Evolutionary conservation across 2,329 filamentous ascomycete species (phyloP).

Genomic region (Verticillium klebahnii): DNA sequence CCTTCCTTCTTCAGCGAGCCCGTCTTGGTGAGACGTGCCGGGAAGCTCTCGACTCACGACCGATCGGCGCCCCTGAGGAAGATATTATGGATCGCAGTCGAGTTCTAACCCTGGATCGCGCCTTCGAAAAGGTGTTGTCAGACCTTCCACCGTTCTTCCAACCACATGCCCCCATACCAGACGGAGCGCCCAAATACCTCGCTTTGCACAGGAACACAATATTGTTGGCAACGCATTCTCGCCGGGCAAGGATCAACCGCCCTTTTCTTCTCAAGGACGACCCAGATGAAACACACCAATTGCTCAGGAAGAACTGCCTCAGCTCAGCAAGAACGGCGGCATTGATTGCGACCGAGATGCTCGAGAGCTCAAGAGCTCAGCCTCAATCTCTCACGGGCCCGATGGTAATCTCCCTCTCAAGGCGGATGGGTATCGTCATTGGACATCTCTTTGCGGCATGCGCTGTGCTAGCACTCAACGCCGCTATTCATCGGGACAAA

Average conservation of each 20-base stretch:
- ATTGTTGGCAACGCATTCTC: conserved; percentile 16
- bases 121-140: conserved; percentile 15
- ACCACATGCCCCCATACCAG: conserved; percentile 9
- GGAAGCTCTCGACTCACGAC: conserved; percentile 25
- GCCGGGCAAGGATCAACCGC: conserved; percentile 19
- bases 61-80: conserved; percentile 16
- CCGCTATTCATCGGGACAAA: conserved; percentile 4
- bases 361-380: conserved; percentile 9
- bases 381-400: neutral
- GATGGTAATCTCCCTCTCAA: neutral
- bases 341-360: conserved; percentile 12
- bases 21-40: conserved; percentile 31
- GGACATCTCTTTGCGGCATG: conserved; percentile 18
- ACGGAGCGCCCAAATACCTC: conserved; percentile 8
- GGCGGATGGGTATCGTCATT: conserved; percentile 16
- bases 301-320: conserved; percentile 14
- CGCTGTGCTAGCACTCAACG: conserved; percentile 15
- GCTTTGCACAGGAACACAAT: conserved; percentile 16
- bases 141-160: conserved; percentile 15
- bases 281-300: conserved; percentile 2
- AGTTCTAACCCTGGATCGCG: conserved; percentile 25
- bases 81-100: conserved; percentile 25
- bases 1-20: conserved; percentile 32
- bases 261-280: conserved; percentile 19
- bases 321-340: conserved; percentile 18